These are phyloP conservation scores for Dipteronia dyeriana DNA, from an alignment of 345 rosid species.

Conservation along the genomic window DNA sequence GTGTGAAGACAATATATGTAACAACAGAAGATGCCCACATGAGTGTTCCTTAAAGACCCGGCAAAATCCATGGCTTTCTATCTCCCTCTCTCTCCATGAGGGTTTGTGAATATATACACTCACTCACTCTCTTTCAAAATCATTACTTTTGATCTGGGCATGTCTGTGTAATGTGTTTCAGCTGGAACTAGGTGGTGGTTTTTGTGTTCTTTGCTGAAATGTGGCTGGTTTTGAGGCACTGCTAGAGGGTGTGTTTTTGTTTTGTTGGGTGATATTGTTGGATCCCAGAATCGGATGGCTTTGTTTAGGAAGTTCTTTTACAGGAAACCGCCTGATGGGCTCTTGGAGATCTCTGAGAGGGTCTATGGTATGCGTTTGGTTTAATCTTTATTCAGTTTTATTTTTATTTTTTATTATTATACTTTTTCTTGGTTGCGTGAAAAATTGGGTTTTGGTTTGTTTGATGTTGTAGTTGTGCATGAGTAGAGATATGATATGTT, in stretches of 20 bases:
- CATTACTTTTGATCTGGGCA: slow-evolving; percentile 25
- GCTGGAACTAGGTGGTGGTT: slow-evolving; percentile 19
- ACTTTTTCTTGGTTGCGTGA: neutral
- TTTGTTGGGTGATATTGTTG: slow-evolving; percentile 22
- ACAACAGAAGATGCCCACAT: slow-evolving; percentile 26
- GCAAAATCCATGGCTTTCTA: slow-evolving; percentile 34
- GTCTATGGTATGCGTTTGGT: slow-evolving; percentile 57
- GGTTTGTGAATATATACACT: slow-evolving; percentile 31
- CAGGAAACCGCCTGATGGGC: slow-evolving; percentile 75
- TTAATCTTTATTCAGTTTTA: neutral
- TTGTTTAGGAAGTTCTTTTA: slow-evolving; percentile 71
- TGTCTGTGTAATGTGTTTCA: slow-evolving; percentile 6
- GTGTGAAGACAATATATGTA: slow-evolving; percentile 38
- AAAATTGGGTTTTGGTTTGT: neutral
- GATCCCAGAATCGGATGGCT: slow-evolving; percentile 48
- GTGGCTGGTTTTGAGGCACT: slow-evolving; percentile 27
- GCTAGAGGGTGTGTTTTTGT: neutral
- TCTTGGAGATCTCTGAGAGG: slow-evolving; percentile 82
- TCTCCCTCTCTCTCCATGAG: slow-evolving; percentile 9
- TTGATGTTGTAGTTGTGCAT: neutral
- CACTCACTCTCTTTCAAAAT: slow-evolving; percentile 13
- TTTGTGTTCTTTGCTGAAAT: slow-evolving; percentile 23
- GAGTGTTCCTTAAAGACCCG: slow-evolving; percentile 60
- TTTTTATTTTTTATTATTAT: no score
- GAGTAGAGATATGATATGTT: neutral